phyloP scores from a whole-genome alignment of 345 rosid species.

The Psidium guajava region DNA sequence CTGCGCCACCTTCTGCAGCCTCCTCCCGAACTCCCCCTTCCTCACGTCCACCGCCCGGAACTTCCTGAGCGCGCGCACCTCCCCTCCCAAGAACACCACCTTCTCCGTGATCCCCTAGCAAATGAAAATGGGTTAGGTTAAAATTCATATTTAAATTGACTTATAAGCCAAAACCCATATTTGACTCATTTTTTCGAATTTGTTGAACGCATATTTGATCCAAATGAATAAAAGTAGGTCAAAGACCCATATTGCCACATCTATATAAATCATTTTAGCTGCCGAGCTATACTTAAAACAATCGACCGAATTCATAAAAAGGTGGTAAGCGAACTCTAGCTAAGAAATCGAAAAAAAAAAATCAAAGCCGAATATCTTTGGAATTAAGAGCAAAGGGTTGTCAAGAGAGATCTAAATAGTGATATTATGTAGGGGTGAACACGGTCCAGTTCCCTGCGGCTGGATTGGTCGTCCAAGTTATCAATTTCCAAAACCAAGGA shows the following conservation, averaged over 20 bases:
- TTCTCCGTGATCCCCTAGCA: conserved; percentile 37
- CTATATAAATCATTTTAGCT: neutral
- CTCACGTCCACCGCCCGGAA: conserved; percentile 14
- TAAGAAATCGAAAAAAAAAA: neutral
- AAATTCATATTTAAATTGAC: too few relatives aligned
- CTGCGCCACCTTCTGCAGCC: conserved; percentile 23
- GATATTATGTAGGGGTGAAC: neutral
- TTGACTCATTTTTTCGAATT: too few relatives aligned
- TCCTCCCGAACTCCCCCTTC: conserved; percentile 30
- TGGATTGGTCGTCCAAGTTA: too few relatives aligned
- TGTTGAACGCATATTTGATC: too few relatives aligned
- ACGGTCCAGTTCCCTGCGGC: too few relatives aligned
- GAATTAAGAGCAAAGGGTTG: neutral
- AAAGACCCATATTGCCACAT: too few relatives aligned
- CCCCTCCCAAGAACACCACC: conserved; percentile 25
- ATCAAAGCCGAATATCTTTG: neutral
- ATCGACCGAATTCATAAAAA: neutral
- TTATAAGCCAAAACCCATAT: too few relatives aligned
- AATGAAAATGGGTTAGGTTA: too few relatives aligned
- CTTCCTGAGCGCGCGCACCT: conserved; percentile 25
- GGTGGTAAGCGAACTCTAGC: neutral
- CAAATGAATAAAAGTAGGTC: too few relatives aligned
- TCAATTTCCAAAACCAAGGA: too few relatives aligned
- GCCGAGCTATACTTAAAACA: neutral
- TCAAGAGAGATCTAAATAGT: neutral